Evolutionary conservation across 1,284 basidiomycete species (phyloP).

Genomic region (Abortiporus biennis): DNA sequence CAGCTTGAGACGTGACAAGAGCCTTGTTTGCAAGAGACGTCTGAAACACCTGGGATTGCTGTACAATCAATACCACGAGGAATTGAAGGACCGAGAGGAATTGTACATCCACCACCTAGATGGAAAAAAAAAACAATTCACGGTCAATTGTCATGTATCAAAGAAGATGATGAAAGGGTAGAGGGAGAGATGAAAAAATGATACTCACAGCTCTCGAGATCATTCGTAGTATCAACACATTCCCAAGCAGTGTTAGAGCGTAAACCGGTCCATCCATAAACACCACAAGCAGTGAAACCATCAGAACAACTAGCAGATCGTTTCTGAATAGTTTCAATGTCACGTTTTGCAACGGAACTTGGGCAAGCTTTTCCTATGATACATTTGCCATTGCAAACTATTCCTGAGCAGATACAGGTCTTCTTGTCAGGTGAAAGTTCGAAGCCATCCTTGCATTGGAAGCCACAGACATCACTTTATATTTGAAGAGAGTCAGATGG

Average conservation of each 20-base stretch:
- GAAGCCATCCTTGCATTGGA: constrained; percentile 38
- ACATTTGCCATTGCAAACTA: constrained; percentile 40
- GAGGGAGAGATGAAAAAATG: constrained; percentile 7
- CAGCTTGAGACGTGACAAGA: constrained; percentile 39
- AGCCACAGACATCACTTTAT: constrained; percentile 31
- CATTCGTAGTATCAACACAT: constrained; percentile 36
- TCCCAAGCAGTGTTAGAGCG: constrained; percentile 35
- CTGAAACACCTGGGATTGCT: constrained; percentile 37
- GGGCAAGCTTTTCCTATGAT: constrained; percentile 31
- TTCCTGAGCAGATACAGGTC: constrained; percentile 33
- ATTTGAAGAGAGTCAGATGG: neutral
- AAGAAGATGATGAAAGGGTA: neutral
- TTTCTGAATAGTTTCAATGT: too few relatives aligned
- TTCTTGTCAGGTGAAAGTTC: constrained; percentile 22
- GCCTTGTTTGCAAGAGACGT: constrained; percentile 40
- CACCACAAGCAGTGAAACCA: constrained; percentile 31
- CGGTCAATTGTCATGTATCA: neutral
- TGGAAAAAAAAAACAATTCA: too few relatives aligned
- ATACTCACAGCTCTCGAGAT: constrained; percentile 44
- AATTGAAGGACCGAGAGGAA: constrained; percentile 24
- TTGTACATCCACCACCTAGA: constrained; percentile 41
- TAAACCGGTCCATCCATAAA: constrained; percentile 22
- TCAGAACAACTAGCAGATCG: constrained; percentile 13
- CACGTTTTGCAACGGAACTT: constrained; percentile 14
- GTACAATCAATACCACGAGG: constrained; percentile 39